Conservation (phyloP, 1,284 basidiomycete species). For the Cutaneotrichosporon mucoides region DNA sequence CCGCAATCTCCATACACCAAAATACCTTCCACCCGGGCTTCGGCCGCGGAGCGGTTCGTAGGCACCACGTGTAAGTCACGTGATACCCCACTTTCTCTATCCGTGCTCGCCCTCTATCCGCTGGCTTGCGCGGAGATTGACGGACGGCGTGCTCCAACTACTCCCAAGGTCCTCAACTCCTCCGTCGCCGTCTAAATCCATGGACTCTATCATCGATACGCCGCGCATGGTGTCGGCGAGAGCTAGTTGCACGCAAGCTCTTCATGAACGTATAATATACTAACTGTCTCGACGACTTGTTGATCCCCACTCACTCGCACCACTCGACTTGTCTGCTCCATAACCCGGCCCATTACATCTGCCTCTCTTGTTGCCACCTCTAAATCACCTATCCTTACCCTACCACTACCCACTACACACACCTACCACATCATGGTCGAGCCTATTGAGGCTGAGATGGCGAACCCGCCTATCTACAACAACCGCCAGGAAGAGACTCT, state of each 20-base stretch:
- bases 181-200: background rate
- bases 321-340: too few relatives aligned
- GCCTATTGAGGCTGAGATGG: conserved; percentile 40
- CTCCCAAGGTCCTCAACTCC: background rate
- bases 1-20: too few relatives aligned
- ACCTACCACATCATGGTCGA: conserved; percentile 25
- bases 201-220: background rate
- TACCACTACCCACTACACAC: background rate
- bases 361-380: background rate
- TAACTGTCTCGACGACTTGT: background rate
- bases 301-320: background rate
- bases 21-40: too few relatives aligned
- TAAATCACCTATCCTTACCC: background rate
- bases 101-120: background rate
- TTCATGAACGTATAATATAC: background rate
- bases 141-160: background rate
- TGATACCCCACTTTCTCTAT: too few relatives aligned
- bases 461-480: conserved; percentile 34
- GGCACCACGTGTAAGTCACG: too few relatives aligned
- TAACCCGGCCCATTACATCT: too few relatives aligned
- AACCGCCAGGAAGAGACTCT: conserved; percentile 25
- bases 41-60: too few relatives aligned
- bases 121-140: conserved; percentile 7
- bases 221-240: too few relatives aligned
- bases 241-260: too few relatives aligned